phyloP scores from a whole-genome alignment of 2,329 filamentous ascomycete species.

The Alternaria sp. region DNA sequence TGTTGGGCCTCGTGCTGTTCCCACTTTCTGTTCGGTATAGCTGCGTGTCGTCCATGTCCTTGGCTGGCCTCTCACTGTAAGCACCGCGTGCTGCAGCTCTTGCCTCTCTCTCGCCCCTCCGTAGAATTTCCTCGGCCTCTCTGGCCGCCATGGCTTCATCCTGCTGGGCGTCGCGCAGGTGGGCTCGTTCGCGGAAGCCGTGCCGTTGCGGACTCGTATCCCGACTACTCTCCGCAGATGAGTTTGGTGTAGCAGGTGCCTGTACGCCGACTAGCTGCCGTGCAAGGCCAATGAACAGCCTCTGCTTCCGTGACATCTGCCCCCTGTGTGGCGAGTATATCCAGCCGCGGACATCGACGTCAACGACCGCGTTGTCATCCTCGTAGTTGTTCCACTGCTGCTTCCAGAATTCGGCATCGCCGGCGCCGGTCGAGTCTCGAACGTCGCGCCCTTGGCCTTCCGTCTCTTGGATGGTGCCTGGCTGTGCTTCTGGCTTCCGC shows the following conservation, averaged over 20 bases:
- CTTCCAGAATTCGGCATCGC: constrained; percentile 76
- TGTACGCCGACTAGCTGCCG: constrained; percentile 87
- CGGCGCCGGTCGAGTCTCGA: constrained; percentile 55
- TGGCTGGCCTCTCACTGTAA: constrained; percentile 71
- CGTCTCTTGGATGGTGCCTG: constrained; percentile 47
- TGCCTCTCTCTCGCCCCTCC: constrained; percentile 73
- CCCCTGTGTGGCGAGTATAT: constrained; percentile 86
- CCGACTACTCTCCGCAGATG: constrained; percentile 53
- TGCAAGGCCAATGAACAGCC: constrained; percentile 84
- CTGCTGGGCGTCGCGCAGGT: constrained; percentile 59
- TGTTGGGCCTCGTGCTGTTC: constrained; percentile 31
- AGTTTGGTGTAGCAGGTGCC: constrained; percentile 59
- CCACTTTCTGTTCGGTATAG: constrained; percentile 47
- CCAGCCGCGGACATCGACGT: constrained; percentile 96
- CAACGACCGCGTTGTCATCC: constrained; percentile 83
- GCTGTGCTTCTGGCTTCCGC: constrained; percentile 46
- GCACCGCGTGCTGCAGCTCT: constrained; percentile 72
- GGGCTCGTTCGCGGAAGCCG: constrained; percentile 44
- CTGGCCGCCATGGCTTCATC: constrained; percentile 73
- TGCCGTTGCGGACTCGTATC: constrained; percentile 51
- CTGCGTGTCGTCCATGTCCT: constrained; percentile 53
- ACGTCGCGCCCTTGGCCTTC: constrained; percentile 51
- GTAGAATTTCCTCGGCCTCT: constrained; percentile 79
- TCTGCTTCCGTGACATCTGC: constrained; percentile 84
- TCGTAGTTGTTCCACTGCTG: constrained; percentile 80